These are phyloP conservation scores for Rauvolfia tetraphylla DNA, from an alignment of 257 asterid genomes.

Conservation along the genomic window DNA sequence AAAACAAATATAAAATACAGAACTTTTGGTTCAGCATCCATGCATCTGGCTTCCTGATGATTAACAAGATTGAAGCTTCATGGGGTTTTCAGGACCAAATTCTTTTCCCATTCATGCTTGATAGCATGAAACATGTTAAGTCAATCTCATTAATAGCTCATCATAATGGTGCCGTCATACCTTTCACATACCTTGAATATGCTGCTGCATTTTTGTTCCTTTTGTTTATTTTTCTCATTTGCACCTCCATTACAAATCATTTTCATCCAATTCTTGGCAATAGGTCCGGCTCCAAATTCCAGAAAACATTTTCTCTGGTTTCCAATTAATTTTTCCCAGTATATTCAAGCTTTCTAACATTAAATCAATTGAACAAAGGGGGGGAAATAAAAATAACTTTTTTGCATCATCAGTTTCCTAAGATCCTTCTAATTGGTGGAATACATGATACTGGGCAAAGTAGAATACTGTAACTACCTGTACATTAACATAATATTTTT, in stretches of 20 bases:
- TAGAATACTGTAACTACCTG: neutral
- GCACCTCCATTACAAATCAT: neutral
- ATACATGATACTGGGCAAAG: neutral
- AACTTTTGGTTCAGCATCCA: neutral
- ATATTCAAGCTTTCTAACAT: neutral
- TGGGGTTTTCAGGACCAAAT: neutral
- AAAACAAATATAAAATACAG: neutral
- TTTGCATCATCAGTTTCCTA: neutral
- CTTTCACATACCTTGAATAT: neutral
- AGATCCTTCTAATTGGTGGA: neutral
- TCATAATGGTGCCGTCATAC: neutral
- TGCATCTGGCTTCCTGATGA: neutral
- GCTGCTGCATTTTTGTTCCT: neutral
- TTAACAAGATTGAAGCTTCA: neutral
- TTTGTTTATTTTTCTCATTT: neutral
- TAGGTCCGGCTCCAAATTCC: neutral
- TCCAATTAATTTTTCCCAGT: neutral
- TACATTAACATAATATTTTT: neutral
- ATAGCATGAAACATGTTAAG: neutral
- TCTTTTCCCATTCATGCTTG: neutral
- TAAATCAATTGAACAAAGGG: neutral
- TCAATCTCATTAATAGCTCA: neutral
- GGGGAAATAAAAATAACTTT: neutral
- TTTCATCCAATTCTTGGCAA: neutral
- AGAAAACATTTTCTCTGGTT: neutral